Percentiles rank a stretch among this genome's conserved stretches.
phyloP scores from a whole-genome alignment of 2,329 filamentous ascomycete species.

The Alternaria solani region DNA sequence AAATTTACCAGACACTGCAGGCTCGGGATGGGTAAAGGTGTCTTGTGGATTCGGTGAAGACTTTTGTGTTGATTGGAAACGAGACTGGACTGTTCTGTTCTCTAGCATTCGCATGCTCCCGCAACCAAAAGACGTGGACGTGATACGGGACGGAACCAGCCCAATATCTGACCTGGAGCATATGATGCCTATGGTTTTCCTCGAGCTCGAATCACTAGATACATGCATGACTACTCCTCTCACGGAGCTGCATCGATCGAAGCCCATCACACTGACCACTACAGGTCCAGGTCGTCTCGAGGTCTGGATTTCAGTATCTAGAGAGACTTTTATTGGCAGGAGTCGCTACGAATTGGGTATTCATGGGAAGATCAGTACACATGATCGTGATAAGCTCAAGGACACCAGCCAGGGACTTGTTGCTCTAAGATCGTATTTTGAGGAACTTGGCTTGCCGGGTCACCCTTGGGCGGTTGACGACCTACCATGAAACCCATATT shows the following conservation, averaged over 20 bases:
- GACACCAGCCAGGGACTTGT: no score
- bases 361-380: not conserved
- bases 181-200: no score
- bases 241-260: not conserved
- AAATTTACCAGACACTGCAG: no score
- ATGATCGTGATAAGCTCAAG: no score
- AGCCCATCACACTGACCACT: accelerated
- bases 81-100: no score
- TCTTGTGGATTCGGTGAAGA: not conserved
- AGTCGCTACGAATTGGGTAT: not conserved
- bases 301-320: not conserved
- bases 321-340: not conserved
- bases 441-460: no score
- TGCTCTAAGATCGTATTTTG: not conserved
- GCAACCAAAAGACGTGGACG: no score
- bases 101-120: no score
- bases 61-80: not conserved
- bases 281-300: accelerated
- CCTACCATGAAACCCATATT: not conserved
- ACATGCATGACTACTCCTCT: not conserved
- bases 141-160: no score
- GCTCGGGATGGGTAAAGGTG: not conserved
- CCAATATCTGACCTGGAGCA: no score
- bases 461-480: not conserved
- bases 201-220: not conserved